Evolutionary conservation across 2,329 filamentous ascomycete species (phyloP).

Genomic region (Blastomyces parvus): DNA sequence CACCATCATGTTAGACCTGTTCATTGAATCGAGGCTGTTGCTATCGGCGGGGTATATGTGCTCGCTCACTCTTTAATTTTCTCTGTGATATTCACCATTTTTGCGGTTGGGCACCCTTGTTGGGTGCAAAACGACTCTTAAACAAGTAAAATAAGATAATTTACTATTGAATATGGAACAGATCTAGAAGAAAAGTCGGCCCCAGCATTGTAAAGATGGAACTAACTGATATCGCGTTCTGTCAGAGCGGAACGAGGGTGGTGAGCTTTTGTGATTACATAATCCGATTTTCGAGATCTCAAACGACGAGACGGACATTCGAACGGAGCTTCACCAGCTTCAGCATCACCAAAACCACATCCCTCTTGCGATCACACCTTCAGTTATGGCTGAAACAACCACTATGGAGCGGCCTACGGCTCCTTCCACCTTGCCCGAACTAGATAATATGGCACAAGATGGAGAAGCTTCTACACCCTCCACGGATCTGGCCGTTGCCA

Average conservation of each 20-base stretch:
- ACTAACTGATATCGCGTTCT: too few relatives aligned
- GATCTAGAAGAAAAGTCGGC: background rate
- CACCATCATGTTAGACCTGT: background rate
- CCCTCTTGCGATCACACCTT: background rate
- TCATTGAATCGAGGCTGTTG: background rate
- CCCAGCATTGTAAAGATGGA: background rate
- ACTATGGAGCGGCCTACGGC: constrained; percentile 10
- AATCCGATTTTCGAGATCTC: background rate
- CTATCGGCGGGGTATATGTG: background rate
- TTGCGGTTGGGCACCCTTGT: constrained; percentile 21
- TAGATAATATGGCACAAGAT: background rate
- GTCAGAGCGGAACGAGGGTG: background rate
- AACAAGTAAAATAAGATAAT: background rate
- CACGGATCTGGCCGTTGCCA: constrained; percentile 17
- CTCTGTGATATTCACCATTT: constrained; percentile 98
- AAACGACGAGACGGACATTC: background rate
- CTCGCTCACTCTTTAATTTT: constrained; percentile 91
- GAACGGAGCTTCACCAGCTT: background rate
- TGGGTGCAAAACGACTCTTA: background rate
- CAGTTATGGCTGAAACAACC: constrained; percentile 13
- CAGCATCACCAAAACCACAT: background rate
- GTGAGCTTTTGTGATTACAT: constrained; percentile 1
- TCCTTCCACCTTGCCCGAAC: constrained; percentile 1
- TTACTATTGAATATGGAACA: background rate
- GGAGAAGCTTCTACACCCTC: constrained; percentile 9